A percentile compares a stretch with the other conserved stretches of the same genome.
Conservation (phyloP, 805 yeast genomes). For the Wickerhamiella sergipiensis region DNA sequence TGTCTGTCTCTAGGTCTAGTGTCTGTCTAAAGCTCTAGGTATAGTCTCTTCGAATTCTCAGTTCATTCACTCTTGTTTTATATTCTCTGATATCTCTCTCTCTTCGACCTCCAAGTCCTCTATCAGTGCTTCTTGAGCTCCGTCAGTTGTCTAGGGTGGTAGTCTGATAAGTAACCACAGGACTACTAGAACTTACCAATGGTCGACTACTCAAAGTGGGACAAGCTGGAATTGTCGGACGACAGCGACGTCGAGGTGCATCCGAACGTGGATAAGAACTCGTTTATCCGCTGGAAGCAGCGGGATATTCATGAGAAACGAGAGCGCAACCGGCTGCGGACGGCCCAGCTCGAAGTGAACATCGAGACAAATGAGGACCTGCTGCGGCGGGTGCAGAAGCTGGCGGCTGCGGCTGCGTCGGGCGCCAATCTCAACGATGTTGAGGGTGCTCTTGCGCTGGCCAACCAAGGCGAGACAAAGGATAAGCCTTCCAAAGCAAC, state of each 20-base stretch:
- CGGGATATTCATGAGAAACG: conserved; percentile 93
- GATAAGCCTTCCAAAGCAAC: conserved; percentile 18
- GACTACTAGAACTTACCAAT: background rate
- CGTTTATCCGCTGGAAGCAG: conserved; percentile 93
- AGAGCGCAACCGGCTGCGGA: conserved; percentile 62
- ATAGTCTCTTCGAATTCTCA: too few relatives aligned
- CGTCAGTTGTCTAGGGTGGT: too few relatives aligned
- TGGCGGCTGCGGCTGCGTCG: conserved; percentile 34
- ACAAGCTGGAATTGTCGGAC: conserved; percentile 85
- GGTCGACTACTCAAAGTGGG: conserved; percentile 95
- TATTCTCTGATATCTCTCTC: too few relatives aligned
- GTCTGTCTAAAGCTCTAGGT: too few relatives aligned
- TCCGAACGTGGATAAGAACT: conserved; percentile 89
- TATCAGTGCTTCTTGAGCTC: too few relatives aligned
- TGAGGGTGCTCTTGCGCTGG: conserved; percentile 15
- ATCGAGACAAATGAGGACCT: conserved; percentile 66
- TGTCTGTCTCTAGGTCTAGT: too few relatives aligned
- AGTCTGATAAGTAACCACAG: too few relatives aligned
- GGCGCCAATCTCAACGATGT: conserved; percentile 18
- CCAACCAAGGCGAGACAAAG: conserved; percentile 20
- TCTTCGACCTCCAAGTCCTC: too few relatives aligned
- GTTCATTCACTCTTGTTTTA: too few relatives aligned
- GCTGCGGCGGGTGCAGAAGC: conserved; percentile 54
- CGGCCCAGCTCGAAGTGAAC: conserved; percentile 62
- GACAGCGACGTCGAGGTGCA: conserved; percentile 96